Evolutionary conservation across 2,329 filamentous ascomycete species (phyloP), one percentile per base, ranked within the genome.

Genomic region (Mycosphaerella sp.): DNA sequence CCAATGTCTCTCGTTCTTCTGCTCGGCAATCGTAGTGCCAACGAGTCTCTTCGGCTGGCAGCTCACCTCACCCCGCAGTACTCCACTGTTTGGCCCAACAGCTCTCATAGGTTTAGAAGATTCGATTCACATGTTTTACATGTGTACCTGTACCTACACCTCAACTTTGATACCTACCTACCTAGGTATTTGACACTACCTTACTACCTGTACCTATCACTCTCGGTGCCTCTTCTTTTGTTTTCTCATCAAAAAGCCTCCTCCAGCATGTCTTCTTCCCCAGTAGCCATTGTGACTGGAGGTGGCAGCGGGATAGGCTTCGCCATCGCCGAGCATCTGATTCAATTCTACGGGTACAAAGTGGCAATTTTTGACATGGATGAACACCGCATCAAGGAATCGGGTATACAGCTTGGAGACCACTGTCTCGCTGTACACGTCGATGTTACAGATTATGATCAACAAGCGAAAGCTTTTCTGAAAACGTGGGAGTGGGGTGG

Each of bases 401-500:
- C 55, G 47, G 52, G 53, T 10, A 32, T 39, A 1, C 46, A 46
- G 9, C 50, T 63, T 4, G 59, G 59, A 38, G 53, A 60, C 17
- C 57, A 53, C 11, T 64, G 62, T 46, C 32, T 61, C 12, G 52
- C 53, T 49, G 8, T 59, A 12, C 59, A 59, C 6, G 53, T 58
- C 46, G 72, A 76, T 51, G 72, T 75, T 5, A 66, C 73, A 3
- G 68, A 67, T 7, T 76, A 72, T 59, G 51, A 58, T 2, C 64
- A 69, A 3, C 72, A 74, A 57, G 67, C 69, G 1, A 63, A 63
- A 4, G 64, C 74, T 4, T 74, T 76, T 62, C 66, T 69, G 45
- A 61, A 65, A 21, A 69, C 70, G 0, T 75, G 70, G 49, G 67
- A 71, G 64, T 75, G 71, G 70, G 72, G 71, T 5, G 59, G 60